Evolutionary conservation across 495 filamentous ascomycete genomes (phyloP), one percentile per base, ranked within the genome.

Genomic region (Evernia prunastri): DNA sequence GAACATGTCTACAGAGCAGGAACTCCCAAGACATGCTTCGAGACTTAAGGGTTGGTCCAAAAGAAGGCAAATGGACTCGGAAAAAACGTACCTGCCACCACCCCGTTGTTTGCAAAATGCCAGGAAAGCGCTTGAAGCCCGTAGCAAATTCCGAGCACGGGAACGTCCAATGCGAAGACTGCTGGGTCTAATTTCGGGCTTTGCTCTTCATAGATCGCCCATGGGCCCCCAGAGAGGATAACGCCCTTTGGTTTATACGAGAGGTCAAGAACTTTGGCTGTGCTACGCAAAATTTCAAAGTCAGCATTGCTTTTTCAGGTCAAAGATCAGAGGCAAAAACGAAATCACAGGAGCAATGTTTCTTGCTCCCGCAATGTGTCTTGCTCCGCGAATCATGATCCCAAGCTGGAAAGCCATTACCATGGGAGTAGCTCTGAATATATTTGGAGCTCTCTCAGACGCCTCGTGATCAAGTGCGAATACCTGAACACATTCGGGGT

Each of bases 341-440:
- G n/a, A n/a, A n/a, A n/a, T n/a, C n/a, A n/a, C n/a, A n/a, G n/a
- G n/a, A n/a, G n/a, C n/a, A n/a, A n/a, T n/a, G n/a, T n/a, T n/a
- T n/a, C n/a, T n/a, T n/a, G n/a, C n/a, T n/a, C n/a, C n/a, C n/a
- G n/a, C n/a, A n/a, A n/a, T n/a, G n/a, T n/a, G n/a, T n/a, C n/a
- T n/a, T n/a, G n/a, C n/a, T n/a, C n/a, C n/a, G n/a, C n/a, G n/a
- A n/a, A n/a, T n/a, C n/a, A n/a, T n/a, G n/a, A n/a, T n/a, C n/a
- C n/a, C 36, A 37, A 6, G 36, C 36, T 37, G 36, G 36, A n/a
- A n/a, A n/a, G n/a, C n/a, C 36, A 37, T 37, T 12, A 7, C 47
- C 49, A 97, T 36, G 92, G 92, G 54, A 96, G 84, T 86, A 97
- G 89, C 78, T 97, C 93, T 47, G 84, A 84, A 80, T 89, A 96